A percentile compares a stretch with the other conserved stretches of the same genome.
These are phyloP conservation scores for Hypsizygus marmoreus DNA, from an alignment of 768 basidiomycete genomes.

Conservation along the genomic window DNA sequence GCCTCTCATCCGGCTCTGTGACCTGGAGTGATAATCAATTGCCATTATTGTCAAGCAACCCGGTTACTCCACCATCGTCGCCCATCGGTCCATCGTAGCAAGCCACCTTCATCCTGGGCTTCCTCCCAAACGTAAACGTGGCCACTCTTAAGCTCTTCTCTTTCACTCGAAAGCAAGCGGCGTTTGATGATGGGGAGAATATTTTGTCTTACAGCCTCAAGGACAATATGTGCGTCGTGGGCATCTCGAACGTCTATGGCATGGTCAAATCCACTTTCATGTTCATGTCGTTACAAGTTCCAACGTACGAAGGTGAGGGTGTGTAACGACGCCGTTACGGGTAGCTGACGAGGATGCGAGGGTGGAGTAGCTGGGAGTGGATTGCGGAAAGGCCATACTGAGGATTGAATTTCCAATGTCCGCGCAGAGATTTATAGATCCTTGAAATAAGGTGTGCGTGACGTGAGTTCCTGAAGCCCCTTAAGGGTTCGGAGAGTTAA, in stretches of 20 bases:
- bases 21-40: constrained; percentile 45
- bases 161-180: constrained; percentile 66
- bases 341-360: constrained; percentile 19
- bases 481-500: constrained; percentile 39
- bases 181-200: constrained; percentile 72
- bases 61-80: constrained; percentile 59
- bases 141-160: constrained; percentile 69
- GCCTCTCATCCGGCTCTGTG: constrained; percentile 82
- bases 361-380: constrained; percentile 22
- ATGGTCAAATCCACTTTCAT: background rate
- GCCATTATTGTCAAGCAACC: background rate
- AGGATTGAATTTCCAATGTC: constrained; percentile 14
- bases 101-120: constrained; percentile 69
- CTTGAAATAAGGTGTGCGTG: constrained; percentile 27
- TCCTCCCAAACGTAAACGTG: constrained; percentile 89
- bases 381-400: constrained; percentile 19
- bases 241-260: constrained; percentile 72
- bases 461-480: constrained; percentile 28
- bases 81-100: constrained; percentile 83
- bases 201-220: constrained; percentile 75
- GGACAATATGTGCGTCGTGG: constrained; percentile 73
- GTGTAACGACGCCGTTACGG: constrained; percentile 40
- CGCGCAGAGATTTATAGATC: constrained; percentile 22
- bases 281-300: background rate
- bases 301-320: constrained; percentile 49